A percentile compares a stretch with the other conserved stretches of the same genome.
phyloP scores from a whole-genome alignment of 2,329 filamentous ascomycete genomes.

The Talaromyces sp. region DNA sequence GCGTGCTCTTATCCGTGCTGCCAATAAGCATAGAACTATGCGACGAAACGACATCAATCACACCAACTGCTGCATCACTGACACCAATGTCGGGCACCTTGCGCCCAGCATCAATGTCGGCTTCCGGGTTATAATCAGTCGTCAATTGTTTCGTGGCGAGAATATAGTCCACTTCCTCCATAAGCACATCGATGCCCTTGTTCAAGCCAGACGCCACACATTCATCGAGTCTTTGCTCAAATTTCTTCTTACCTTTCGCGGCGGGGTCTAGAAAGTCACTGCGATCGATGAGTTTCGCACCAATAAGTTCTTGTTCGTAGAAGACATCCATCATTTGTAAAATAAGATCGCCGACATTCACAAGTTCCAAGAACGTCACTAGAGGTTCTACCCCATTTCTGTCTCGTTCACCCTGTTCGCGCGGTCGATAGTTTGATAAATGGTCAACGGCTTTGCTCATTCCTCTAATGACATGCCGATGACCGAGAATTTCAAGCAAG shows the following conservation, averaged over 20 bases:
- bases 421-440: constrained; percentile 84
- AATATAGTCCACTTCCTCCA: constrained; percentile 96
- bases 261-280: constrained; percentile 94
- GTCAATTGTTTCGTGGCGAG: constrained; percentile 82
- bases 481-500: constrained; percentile 78
- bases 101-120: constrained; percentile 32
- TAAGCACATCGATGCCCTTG: constrained; percentile 95
- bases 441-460: constrained; percentile 92
- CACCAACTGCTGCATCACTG: constrained; percentile 71
- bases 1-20: constrained; percentile 94
- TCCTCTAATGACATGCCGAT: constrained; percentile 82
- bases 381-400: constrained; percentile 78
- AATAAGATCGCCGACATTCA: constrained; percentile 96
- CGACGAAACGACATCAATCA: constrained; percentile 79
- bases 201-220: constrained; percentile 92
- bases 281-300: constrained; percentile 76
- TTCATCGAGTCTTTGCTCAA: constrained; percentile 98
- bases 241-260: constrained; percentile 93
- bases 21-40: constrained; percentile 92
- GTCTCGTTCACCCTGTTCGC: constrained; percentile 63
- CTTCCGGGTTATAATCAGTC: constrained; percentile 81
- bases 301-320: constrained; percentile 89
- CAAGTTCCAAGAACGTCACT: constrained; percentile 92
- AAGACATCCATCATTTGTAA: constrained; percentile 99
- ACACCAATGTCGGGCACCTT: constrained; percentile 55